These are phyloP conservation scores for Eucalyptus cladocalyx DNA, from an alignment of 345 rosid species.

Conservation along the genomic window DNA sequence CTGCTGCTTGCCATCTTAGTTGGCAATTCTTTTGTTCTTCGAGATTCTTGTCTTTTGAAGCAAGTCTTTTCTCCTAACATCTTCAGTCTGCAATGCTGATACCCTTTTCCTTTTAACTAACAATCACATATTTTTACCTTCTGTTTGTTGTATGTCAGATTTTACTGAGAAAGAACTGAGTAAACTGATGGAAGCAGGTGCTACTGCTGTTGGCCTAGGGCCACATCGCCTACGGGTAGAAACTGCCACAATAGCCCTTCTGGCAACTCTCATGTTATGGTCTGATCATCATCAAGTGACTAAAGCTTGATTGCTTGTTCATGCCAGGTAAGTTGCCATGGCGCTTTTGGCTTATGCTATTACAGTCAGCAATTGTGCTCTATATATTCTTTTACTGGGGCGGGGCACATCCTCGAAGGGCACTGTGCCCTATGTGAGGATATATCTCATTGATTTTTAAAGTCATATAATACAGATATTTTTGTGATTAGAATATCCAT, in stretches of 20 bases:
- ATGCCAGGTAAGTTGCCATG: background rate
- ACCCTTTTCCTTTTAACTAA: background rate
- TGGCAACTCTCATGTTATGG: constrained; percentile 78
- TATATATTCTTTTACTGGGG: background rate
- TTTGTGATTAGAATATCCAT: background rate
- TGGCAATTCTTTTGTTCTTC: background rate
- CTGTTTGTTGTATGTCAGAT: constrained; percentile 9
- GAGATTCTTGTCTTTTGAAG: background rate
- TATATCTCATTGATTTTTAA: background rate
- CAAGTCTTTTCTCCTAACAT: background rate
- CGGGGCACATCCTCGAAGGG: background rate
- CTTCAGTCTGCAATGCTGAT: background rate
- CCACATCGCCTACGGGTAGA: constrained; percentile 81
- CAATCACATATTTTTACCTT: background rate
- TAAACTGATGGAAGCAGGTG: constrained; percentile 53
- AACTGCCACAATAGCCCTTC: constrained; percentile 79
- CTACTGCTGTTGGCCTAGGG: constrained; percentile 67
- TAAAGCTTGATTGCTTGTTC: background rate
- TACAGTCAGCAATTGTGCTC: background rate
- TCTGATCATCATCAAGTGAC: constrained; percentile 43
- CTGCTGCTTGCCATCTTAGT: background rate
- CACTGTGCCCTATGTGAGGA: background rate
- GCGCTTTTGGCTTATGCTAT: background rate
- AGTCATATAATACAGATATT: background rate
- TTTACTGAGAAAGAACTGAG: constrained; percentile 52